phyloP scores from a whole-genome alignment of 306 rosid genomes.

The Trichosanthes truncata region DNA sequence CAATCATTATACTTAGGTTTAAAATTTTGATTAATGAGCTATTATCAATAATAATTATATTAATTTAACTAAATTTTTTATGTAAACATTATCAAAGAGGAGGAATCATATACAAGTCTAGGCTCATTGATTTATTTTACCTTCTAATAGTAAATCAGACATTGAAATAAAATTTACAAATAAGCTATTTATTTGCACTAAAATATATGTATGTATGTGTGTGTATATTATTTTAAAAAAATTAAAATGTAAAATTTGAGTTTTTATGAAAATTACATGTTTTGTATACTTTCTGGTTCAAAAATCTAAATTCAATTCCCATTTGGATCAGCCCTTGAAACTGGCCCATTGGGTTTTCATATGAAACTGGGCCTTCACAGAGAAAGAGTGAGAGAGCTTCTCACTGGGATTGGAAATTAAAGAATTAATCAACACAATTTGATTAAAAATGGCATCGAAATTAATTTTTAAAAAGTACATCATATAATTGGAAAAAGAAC shows the following conservation, averaged over 20 bases:
- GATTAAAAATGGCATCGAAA: neutral
- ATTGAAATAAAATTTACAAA: neutral
- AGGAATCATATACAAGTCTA: neutral
- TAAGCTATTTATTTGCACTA: too few relatives aligned
- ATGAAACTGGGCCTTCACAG: neutral
- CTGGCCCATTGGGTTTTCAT: neutral
- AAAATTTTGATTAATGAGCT: neutral
- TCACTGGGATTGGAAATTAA: neutral
- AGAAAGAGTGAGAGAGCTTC: neutral
- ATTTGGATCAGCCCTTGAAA: neutral
- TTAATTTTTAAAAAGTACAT: neutral
- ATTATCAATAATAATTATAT: neutral
- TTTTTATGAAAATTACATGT: neutral
- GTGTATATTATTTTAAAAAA: neutral
- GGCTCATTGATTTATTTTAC: neutral
- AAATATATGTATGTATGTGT: too few relatives aligned
- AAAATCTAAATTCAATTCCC: neutral
- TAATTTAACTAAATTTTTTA: neutral
- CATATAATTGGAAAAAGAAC: neutral
- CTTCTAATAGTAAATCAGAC: neutral
- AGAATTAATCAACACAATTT: neutral
- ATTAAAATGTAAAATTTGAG: neutral
- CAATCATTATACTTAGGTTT: neutral
- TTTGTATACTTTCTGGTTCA: neutral
- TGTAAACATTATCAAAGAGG: neutral